Base-by-base conservation (phyloP, 768 basidiomycete genomes). In the Mycena leptocephala region DNA sequence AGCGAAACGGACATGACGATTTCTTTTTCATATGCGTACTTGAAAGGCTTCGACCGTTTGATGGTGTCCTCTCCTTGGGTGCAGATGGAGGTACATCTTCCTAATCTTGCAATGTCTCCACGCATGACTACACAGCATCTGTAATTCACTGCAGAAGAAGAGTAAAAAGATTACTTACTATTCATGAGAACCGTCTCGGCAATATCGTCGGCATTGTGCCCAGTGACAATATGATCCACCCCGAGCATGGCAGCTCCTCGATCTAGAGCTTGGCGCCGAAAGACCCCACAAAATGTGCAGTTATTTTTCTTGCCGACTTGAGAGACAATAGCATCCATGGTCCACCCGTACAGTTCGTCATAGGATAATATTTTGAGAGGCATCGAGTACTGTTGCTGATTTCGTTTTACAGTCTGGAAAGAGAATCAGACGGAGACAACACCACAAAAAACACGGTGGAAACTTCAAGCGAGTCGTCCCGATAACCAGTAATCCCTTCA, bases 101-200 rank as follows among this genome's bases (percentile, higher is more conserved):
- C 96, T 16, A 99, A 89, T 46, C 98, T 92, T 20, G 97, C 96
- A 61, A 99, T 97, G 84, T 99, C 98, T 9, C 98, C 98, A 56
- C 98, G 93, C 94, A 99, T 98, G 75, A 99, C 98, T 99, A 76
- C 72, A 39, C 59, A 41, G n/a, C 8, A 76, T 59, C 43, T n/a
- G 56, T 5, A 65, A 39, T 28, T 74, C 24, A 24, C 46, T 33
- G 18, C 22, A 13, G 62, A 10, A 63, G 24, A 55, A 63, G 30
- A 39, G 51, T 33, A 58, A 28, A 28, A n/a, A n/a, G n/a, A n/a
- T n/a, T n/a, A 89, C 96, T 76, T 72, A 98, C 98, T 96, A 80
- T 99, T 99, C 98, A 99, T 99, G 32, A 99, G 86, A 3, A 99
- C 96, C 0, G 98, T 99, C 86, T 99, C 98, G 8, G 98, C 98